Evolutionary conservation across 1,284 basidiomycete genomes (phyloP).

Genomic region (Schizopora paradoxa): DNA sequence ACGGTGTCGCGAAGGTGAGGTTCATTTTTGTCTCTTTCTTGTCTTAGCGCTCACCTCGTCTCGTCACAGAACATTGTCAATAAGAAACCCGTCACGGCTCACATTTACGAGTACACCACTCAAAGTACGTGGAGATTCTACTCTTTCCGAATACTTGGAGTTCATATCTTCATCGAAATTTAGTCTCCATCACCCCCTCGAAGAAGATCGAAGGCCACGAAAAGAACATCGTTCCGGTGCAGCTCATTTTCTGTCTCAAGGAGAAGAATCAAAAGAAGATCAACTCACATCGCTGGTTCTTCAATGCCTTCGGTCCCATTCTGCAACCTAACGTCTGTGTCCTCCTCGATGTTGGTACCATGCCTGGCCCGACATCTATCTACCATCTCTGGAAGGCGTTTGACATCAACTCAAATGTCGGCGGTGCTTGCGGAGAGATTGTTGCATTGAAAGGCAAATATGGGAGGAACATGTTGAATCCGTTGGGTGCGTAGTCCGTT

Average conservation of each 20-base stretch:
- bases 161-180: conserved; percentile 14
- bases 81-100: conserved; percentile 80
- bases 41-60: background rate
- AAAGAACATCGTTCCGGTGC: conserved; percentile 79
- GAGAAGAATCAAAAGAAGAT: conserved; percentile 92
- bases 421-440: conserved; percentile 96
- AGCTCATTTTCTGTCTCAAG: conserved; percentile 93
- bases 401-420: conserved; percentile 93
- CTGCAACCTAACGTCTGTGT: conserved; percentile 88
- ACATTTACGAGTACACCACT: conserved; percentile 93
- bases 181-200: conserved; percentile 77
- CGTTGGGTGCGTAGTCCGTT: conserved; percentile 50
- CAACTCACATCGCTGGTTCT: conserved; percentile 93
- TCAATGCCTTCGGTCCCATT: conserved; percentile 80
- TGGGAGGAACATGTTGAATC: conserved; percentile 74
- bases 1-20: conserved; percentile 83
- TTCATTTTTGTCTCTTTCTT: conserved; percentile 18
- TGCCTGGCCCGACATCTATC: conserved; percentile 84
- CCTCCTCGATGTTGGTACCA: conserved; percentile 91
- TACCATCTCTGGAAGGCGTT: conserved; percentile 98
- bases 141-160: background rate
- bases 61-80: conserved; percentile 81
- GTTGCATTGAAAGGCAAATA: conserved; percentile 87
- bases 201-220: conserved; percentile 82
- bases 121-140: conserved; percentile 52